Evolutionary conservation across 2,329 filamentous ascomycete species (phyloP).

Genomic region (Trichoderma gracile): DNA sequence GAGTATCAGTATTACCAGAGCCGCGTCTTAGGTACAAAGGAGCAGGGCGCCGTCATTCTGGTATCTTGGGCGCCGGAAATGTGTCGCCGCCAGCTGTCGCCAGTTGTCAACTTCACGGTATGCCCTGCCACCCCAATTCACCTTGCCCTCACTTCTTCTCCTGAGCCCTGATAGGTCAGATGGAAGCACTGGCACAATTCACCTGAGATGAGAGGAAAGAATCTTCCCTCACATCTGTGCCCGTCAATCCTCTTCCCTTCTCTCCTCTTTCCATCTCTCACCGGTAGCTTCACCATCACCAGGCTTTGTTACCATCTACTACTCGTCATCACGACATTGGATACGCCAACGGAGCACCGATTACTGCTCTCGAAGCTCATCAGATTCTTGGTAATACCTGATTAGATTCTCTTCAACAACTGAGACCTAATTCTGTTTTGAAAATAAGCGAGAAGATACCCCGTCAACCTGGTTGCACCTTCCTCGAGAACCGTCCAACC

Average conservation of each 20-base stretch:
- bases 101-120: background rate
- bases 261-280: background rate
- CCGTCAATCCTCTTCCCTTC: background rate
- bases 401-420: background rate
- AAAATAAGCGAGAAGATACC: background rate
- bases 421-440: background rate
- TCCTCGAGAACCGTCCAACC: background rate
- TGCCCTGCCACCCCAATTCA: slow-evolving; percentile 1
- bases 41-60: too few relatives aligned
- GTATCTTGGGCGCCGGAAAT: background rate
- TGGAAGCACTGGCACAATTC: background rate
- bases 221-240: too few relatives aligned
- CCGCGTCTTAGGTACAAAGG: too few relatives aligned
- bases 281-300: background rate
- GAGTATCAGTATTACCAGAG: background rate
- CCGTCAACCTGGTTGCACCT: background rate
- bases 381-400: too few relatives aligned
- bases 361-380: too few relatives aligned
- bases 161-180: background rate
- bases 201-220: background rate
- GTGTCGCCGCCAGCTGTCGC: slow-evolving; percentile 8
- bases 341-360: background rate
- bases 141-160: background rate
- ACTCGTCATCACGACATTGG: background rate
- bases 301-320: background rate